Evolutionary conservation across 495 filamentous ascomycete species (phyloP).

Genomic region (Lepraria neglecta): DNA sequence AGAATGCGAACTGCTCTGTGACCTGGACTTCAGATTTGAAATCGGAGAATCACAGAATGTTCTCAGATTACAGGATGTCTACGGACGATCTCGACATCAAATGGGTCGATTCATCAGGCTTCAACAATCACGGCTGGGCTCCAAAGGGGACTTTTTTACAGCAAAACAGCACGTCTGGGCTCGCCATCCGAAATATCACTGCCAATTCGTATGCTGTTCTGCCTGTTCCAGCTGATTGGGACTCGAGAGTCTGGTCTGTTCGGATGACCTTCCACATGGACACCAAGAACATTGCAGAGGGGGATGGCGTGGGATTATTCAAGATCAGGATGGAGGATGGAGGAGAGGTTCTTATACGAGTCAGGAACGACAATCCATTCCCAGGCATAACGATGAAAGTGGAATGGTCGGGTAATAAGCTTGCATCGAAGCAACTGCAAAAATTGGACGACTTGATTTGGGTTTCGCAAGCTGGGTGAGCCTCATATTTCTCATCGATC

Average conservation of each 20-base stretch:
- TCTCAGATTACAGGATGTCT: slow-evolving; percentile 5
- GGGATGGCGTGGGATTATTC: slow-evolving; percentile 5
- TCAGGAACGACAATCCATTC: slow-evolving; percentile 6
- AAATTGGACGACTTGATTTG: neutral
- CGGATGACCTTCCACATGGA: slow-evolving; percentile 5
- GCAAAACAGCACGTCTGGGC: neutral
- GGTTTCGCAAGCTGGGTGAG: slow-evolving; percentile 5
- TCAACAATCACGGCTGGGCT: slow-evolving; percentile 16
- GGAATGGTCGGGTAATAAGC: slow-evolving; percentile 2
- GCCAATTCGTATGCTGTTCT: slow-evolving; percentile 9
- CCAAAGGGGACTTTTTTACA: slow-evolving; percentile 1
- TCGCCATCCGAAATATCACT: neutral
- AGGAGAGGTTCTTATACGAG: slow-evolving; percentile 13
- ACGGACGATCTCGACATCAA: slow-evolving; percentile 6
- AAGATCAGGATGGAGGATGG: slow-evolving; percentile 17
- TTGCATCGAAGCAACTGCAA: neutral
- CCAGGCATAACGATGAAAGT: slow-evolving; percentile 13
- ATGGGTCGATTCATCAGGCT: slow-evolving; percentile 8
- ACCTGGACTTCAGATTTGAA: slow-evolving; percentile 2
- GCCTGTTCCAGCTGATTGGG: slow-evolving; percentile 14
- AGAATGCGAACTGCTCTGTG: slow-evolving; percentile 10
- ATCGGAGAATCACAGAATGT: neutral
- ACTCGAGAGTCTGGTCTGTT: slow-evolving; percentile 15
- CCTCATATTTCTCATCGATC: neutral
- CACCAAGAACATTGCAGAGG: neutral